phyloP scores from a whole-genome alignment of 2,329 filamentous ascomycete species.

The Exserohilum rostratum region DNA sequence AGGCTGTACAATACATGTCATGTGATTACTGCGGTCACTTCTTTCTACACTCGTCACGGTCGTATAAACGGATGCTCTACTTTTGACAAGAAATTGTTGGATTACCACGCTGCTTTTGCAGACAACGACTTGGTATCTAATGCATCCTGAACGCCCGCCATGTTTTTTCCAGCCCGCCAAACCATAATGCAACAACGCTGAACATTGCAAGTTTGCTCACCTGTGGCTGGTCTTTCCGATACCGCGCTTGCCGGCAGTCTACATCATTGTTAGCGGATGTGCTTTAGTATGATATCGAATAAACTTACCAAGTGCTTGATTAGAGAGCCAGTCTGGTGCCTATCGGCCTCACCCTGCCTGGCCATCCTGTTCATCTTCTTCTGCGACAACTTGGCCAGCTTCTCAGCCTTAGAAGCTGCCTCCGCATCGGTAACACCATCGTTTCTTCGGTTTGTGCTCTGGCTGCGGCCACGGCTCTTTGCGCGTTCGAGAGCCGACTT shows the following conservation, averaged over 20 bases:
- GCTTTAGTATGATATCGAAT: neutral
- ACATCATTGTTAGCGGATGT: conserved; percentile 21
- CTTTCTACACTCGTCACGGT: no score
- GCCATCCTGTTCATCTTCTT: conserved; percentile 99
- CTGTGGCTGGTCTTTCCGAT: conserved; percentile 82
- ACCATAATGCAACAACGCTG: conserved; percentile 17
- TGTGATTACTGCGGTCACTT: no score
- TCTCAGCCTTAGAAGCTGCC: conserved; percentile 78
- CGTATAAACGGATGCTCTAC: neutral
- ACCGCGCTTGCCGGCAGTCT: conserved; percentile 89
- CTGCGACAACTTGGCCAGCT: conserved; percentile 86
- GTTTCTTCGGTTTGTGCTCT: conserved; percentile 71
- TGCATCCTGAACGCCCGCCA: conserved; percentile 39
- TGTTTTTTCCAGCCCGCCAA: conserved; percentile 31
- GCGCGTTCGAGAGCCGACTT: conserved; percentile 59
- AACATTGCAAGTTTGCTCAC: conserved; percentile 23
- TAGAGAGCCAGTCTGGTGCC: conserved; percentile 80
- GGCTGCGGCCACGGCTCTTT: conserved; percentile 72
- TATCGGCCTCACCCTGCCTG: conserved; percentile 93
- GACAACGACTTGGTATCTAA: conserved; percentile 38
- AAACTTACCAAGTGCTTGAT: conserved; percentile 86
- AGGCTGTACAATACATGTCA: neutral
- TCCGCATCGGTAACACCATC: conserved; percentile 76
- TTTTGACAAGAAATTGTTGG: conserved; percentile 15
- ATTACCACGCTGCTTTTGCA: conserved; percentile 28